Evolutionary conservation across 345 rosid genomes (phyloP), one percentile per base, ranked within the genome.

Genomic region (Citrus cavaleriei): DNA sequence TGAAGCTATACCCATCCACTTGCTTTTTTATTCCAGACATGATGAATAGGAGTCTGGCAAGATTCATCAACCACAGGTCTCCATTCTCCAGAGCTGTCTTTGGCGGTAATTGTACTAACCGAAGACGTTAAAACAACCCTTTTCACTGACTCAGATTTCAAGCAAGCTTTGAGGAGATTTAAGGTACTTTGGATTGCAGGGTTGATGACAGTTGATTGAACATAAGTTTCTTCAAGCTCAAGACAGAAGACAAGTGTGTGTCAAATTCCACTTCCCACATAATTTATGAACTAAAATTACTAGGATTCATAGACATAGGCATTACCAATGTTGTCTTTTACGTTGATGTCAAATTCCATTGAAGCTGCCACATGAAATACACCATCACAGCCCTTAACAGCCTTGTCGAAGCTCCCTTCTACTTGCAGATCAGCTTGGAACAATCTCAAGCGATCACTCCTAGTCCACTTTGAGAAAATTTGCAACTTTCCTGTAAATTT

Each of bases 311-410:
- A 35, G 40, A 5, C 4, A 14, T 13, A 28, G 18, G 27, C 12
- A 70, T 65, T 87, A 92, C 95, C 92, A 72, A 75, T 74, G 70
- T 89, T 77, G 10, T 84, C 80, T 25, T 78, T 54, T 2, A 79
- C 72, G 38, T 73, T 27, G 79, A 78, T 72, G 65, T 38, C 78
- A 62, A 95, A 95, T 78, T 91, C 89, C 98, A 95, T 90, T 22
- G 94, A 85, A 81, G 95, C 92, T 25, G 98, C 98, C 18, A 95
- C 93, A 70, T 93, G 98, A 73, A 92, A 95, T 25, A 93, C 95
- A 25, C 98, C 98, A 51, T 86, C 78, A 54, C 98, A 95, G 79
- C 89, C 92, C 28, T 82, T 75, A 25, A 95, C 85, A 62, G 98
- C 95, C 79, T 93, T 90, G 61, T 95, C 93, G 51, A 90, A 92